Percentiles rank a stretch among this genome's conserved stretches.
Conservation (phyloP, 257 asterid species). For the Solanum ossicruentum region DNA sequence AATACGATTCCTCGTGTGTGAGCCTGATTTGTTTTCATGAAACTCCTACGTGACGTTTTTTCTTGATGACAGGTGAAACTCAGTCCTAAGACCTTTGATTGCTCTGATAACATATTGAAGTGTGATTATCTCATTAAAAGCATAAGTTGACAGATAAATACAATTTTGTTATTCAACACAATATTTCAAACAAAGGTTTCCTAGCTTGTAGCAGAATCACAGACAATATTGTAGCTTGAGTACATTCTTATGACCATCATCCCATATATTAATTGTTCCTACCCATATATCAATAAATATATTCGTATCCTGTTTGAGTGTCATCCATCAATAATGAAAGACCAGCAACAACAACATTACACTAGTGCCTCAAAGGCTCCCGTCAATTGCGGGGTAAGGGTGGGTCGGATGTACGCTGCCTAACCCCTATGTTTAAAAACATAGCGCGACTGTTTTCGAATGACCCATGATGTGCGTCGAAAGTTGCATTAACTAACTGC, state of each 20-base stretch:
- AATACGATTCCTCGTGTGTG: not conserved
- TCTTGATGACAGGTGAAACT: not conserved
- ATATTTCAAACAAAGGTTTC: not conserved
- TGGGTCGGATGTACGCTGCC: too few species aligned
- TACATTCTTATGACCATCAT: not conserved
- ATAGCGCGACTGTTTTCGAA: too few species aligned
- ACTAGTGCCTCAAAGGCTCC: too few species aligned
- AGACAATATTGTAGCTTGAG: not conserved
- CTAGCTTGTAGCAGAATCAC: not conserved
- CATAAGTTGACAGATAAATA: not conserved
- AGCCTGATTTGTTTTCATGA: not conserved
- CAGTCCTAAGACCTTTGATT: rapidly evolving
- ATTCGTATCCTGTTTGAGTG: not conserved
- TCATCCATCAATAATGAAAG: not conserved
- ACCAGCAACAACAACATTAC: too few species aligned
- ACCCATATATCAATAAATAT: not conserved
- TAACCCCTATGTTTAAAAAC: too few species aligned
- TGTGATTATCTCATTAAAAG: not conserved
- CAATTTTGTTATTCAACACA: not conserved
- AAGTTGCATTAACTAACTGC: too few species aligned
- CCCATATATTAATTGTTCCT: not conserved
- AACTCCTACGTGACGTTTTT: not conserved
- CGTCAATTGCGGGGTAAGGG: too few species aligned
- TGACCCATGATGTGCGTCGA: too few species aligned
- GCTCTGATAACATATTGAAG: not conserved